phyloP scores from a whole-genome alignment of 805 yeast species.

The Pichia scutulata region DNA sequence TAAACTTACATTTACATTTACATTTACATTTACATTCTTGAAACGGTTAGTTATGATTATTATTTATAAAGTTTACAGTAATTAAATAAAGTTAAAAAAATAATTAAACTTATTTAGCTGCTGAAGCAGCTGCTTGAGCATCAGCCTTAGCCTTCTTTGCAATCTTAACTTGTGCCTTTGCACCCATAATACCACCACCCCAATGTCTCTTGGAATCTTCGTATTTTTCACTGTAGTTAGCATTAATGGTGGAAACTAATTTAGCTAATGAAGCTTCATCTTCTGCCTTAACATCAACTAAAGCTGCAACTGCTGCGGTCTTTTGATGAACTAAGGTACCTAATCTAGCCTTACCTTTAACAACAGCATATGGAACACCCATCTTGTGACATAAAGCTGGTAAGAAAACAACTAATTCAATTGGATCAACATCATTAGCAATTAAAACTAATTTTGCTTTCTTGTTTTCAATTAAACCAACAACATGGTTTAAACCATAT shows the following conservation, averaged over 20 bases:
- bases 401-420: constrained; percentile 92
- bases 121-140: constrained; percentile 52
- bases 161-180: constrained; percentile 80
- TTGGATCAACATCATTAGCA: constrained; percentile 99
- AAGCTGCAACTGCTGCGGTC: constrained; percentile 94
- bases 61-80: too few species aligned
- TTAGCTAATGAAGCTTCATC: constrained; percentile 94
- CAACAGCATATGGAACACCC: constrained; percentile 98
- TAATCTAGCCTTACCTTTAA: constrained; percentile 97
- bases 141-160: constrained; percentile 62
- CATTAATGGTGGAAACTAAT: constrained; percentile 85
- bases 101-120: constrained; percentile 25
- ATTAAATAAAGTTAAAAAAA: too few species aligned
- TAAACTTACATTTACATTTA: too few species aligned
- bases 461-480: constrained; percentile 94
- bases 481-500: constrained; percentile 99
- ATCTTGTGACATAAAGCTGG: constrained; percentile 99
- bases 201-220: constrained; percentile 97
- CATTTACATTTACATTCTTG: too few species aligned
- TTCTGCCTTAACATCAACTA: constrained; percentile 90
- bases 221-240: constrained; percentile 89
- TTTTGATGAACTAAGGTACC: constrained; percentile 97
- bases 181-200: constrained; percentile 99
- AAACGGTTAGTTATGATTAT: too few species aligned
- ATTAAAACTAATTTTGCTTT: constrained; percentile 95